Evolutionary conservation across 2,329 filamentous ascomycete species (phyloP), one percentile per base, ranked within the genome.

Genomic region (Mycosphaerella sp.): DNA sequence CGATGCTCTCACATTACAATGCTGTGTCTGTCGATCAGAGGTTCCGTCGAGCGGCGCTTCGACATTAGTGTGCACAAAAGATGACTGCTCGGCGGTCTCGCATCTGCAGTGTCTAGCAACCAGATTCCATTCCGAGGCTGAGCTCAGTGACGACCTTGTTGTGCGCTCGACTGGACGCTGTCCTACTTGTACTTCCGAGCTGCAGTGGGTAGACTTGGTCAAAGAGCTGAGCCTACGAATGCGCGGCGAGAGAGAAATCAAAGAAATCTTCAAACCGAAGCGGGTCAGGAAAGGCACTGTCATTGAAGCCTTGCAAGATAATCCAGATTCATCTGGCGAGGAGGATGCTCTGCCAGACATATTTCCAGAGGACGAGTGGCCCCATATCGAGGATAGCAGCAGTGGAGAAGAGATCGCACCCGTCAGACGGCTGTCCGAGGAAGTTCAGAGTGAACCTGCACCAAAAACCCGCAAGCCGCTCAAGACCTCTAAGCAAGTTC

Each of bases 151-250:
- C n/a, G 56, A 54, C 0, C 14, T 60, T 10, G 36, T 62, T 2
- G 43, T 63, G 6, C 91, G 91, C 0, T 73, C 79, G 1, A 65
- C 75, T 30, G 89, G 89, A 2, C 68, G 62, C 2, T 97, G 91
- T 70, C 88, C 88, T 0, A 71, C 71, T 16, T 97, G 91, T 64
- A 70, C 75, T 1, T 73, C 74, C 0, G 68, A 73, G 4, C 70
- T 89, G 1, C 67, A 75, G 44, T 97, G 91, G 91, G 74, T 76
- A 0, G 79, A 86, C 42, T 80, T 96, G 71, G 85, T 94, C 72
- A 90, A 83, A 64, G 90, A 95, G 65, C 70, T 95, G 60, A 93
- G 79, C 44, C 70, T 95, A 43, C 78, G 91, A 28, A 73, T 80
- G 32, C 78, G 87, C 18, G 89, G 85, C 0, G 69, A 77, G 49